Evolutionary conservation across 1,284 basidiomycete species (phyloP).

Genomic region (Cerrena zonata): DNA sequence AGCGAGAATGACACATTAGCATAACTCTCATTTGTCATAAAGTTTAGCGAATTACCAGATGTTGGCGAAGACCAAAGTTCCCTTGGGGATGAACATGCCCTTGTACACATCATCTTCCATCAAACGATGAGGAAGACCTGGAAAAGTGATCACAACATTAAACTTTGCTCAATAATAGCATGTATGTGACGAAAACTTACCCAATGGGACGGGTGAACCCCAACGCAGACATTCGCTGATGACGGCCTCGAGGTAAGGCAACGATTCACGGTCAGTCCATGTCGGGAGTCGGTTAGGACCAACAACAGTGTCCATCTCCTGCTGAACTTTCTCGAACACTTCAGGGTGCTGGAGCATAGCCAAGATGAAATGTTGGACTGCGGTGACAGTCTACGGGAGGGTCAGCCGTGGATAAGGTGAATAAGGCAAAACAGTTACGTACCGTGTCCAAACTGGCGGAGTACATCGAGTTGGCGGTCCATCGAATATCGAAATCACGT

Average conservation of each 20-base stretch:
- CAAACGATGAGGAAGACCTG: constrained; percentile 30
- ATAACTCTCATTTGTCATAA: too few species aligned
- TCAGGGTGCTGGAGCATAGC: constrained; percentile 42
- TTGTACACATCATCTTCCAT: constrained; percentile 34
- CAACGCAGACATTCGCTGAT: constrained; percentile 38
- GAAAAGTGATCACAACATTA: background rate
- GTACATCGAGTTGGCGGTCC: constrained; percentile 74
- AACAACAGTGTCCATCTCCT: constrained; percentile 40
- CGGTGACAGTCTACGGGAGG: constrained; percentile 32
- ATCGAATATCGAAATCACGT: constrained; percentile 58
- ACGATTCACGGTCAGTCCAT: constrained; percentile 35
- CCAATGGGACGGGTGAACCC: constrained; percentile 30
- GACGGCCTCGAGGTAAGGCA: constrained; percentile 44
- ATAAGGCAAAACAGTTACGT: constrained; percentile 16
- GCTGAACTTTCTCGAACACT: constrained; percentile 37
- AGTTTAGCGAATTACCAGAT: constrained; percentile 29
- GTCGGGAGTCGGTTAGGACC: constrained; percentile 37
- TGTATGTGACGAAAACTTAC: constrained; percentile 17
- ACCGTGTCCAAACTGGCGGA: constrained; percentile 58
- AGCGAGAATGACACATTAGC: too few species aligned
- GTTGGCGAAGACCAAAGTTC: constrained; percentile 31
- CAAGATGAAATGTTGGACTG: constrained; percentile 35
- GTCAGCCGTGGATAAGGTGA: background rate
- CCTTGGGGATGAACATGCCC: constrained; percentile 30
- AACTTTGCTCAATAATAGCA: too few species aligned